Evolutionary conservation across 2,329 filamentous ascomycete species (phyloP).

Genomic region (Calycina herbarum): DNA sequence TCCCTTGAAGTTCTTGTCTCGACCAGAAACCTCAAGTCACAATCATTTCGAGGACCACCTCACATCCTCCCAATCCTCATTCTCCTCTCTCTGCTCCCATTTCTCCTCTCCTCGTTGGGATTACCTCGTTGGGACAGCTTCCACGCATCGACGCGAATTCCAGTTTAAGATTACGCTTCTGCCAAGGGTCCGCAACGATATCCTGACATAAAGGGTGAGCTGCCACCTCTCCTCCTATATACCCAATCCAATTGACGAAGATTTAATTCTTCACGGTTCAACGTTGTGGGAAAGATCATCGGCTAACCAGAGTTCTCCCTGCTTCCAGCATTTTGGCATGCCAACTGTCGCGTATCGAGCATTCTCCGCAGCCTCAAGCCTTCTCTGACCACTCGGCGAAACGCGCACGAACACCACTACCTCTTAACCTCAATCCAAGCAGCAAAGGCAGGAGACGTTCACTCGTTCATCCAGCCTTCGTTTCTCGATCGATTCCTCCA

Average conservation of each 20-base stretch:
- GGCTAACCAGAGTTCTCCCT: constrained; percentile 34
- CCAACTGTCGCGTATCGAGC: constrained; percentile 36
- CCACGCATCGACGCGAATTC: constrained; percentile 18
- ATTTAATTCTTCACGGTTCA: constrained; percentile 7
- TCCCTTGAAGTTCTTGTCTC: not conserved
- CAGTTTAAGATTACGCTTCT: constrained; percentile 31
- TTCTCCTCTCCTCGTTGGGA: not conserved
- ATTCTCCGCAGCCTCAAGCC: constrained; percentile 30
- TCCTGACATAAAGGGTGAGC: constrained; percentile 25
- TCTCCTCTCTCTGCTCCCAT: not conserved
- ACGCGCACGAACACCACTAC: constrained; percentile 23
- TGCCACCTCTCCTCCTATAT: constrained; percentile 13
- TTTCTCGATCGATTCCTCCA: constrained; percentile 16
- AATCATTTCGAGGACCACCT: not conserved
- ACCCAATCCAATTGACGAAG: constrained; percentile 5
- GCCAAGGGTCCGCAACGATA: constrained; percentile 17
- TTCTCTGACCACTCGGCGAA: constrained; percentile 23
- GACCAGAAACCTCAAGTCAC: not conserved
- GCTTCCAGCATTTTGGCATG: constrained; percentile 36
- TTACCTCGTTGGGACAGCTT: constrained; percentile 14
- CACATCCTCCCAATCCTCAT: not conserved
- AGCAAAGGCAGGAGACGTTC: constrained; percentile 39
- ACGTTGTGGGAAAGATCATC: constrained; percentile 12
- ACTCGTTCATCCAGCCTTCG: constrained; percentile 39
- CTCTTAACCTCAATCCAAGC: constrained; percentile 14